phyloP scores from a whole-genome alignment of 148 eudicot species.

The Mesembryanthemum crystallinum region DNA sequence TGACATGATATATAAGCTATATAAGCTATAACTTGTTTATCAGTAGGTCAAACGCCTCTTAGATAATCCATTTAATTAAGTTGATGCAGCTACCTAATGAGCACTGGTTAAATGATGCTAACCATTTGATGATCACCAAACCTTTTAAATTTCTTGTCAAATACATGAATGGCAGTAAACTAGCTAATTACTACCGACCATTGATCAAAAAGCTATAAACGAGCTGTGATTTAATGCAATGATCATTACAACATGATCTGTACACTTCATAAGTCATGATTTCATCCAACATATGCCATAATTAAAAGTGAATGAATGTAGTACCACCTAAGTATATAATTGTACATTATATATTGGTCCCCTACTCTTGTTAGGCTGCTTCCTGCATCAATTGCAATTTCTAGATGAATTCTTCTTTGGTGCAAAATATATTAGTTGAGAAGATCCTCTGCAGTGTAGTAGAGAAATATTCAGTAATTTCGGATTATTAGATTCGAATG shows the following conservation, averaged over 20 bases:
- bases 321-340: background rate
- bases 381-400: background rate
- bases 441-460: too few species aligned
- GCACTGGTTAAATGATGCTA: background rate
- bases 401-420: too few species aligned
- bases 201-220: background rate
- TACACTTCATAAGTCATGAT: slow-evolving; percentile 22
- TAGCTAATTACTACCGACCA: background rate
- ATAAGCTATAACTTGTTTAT: too few species aligned
- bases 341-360: slow-evolving; percentile 13
- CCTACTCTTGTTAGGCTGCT: background rate
- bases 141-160: background rate
- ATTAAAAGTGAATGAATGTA: slow-evolving; percentile 11
- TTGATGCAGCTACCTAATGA: slow-evolving; percentile 16
- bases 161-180: background rate
- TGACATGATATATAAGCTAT: too few species aligned
- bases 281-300: slow-evolving; percentile 20
- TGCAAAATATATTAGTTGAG: too few species aligned
- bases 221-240: slow-evolving; percentile 22
- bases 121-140: background rate
- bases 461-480: too few species aligned
- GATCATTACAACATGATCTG: slow-evolving; percentile 24
- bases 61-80: background rate
- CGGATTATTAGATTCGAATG: too few species aligned
- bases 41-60: too few species aligned